Conservation (phyloP, 495 filamentous ascomycete genomes). For the Lasiosphaeris hirsuta region DNA sequence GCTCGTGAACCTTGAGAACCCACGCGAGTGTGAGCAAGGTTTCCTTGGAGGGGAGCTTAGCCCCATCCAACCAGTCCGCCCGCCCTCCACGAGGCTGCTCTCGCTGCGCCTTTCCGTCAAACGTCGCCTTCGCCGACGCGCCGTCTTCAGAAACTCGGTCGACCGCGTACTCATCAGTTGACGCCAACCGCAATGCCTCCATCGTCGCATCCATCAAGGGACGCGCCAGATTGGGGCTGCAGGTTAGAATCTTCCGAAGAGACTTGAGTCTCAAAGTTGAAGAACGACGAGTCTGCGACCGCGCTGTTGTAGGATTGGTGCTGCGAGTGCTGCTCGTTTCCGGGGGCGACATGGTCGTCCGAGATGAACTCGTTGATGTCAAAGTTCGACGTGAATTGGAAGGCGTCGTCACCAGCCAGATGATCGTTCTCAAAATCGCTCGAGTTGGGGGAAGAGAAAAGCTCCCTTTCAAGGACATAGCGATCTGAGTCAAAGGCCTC, state of each 20-base stretch:
- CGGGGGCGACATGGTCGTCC: constrained; percentile 39
- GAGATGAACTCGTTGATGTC: constrained; percentile 54
- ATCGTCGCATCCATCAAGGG: constrained; percentile 87
- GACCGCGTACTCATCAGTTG: constrained; percentile 44
- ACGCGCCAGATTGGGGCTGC: constrained; percentile 91
- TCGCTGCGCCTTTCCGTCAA: constrained; percentile 32
- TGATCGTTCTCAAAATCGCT: constrained; percentile 75
- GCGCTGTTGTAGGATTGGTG: constrained; percentile 38
- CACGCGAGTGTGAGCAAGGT: constrained; percentile 51
- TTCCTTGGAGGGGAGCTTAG: constrained; percentile 49
- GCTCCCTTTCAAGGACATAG: constrained; percentile 72
- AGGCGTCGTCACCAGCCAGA: constrained; percentile 74
- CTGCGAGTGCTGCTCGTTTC: constrained; percentile 30
- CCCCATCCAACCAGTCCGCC: constrained; percentile 39
- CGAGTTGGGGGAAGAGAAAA: constrained; percentile 66
- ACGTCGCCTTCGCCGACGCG: constrained; percentile 32
- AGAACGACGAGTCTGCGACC: constrained; percentile 39
- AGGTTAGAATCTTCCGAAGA: constrained; percentile 59
- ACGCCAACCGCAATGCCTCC: constrained; percentile 71
- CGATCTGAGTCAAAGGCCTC: constrained; percentile 58
- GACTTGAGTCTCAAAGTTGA: constrained; percentile 48
- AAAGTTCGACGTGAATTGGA: constrained; percentile 49
- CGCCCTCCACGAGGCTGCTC: constrained; percentile 33
- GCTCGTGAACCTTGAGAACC: constrained; percentile 48
- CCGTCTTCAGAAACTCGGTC: constrained; percentile 38